phyloP scores from a whole-genome alignment of 208 protist species.

The Leishmania braziliensis region DNA sequence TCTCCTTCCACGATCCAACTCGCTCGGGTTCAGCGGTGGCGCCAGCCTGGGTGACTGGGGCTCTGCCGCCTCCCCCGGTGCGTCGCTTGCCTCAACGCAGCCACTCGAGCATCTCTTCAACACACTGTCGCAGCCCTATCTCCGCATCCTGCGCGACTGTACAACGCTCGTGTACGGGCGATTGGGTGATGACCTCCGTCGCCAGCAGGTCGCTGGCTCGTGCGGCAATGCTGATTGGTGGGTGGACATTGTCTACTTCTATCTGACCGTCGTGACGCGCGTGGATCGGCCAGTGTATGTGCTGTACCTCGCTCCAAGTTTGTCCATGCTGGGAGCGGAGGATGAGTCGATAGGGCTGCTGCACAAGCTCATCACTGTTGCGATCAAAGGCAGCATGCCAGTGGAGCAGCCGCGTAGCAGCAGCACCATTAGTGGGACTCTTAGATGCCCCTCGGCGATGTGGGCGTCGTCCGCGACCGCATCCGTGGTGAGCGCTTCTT shows the following conservation, averaged over 20 bases:
- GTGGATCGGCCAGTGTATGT: conserved; percentile 62
- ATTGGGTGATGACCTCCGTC: conserved; percentile 59
- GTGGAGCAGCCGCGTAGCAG: conserved; percentile 42
- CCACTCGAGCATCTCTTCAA: conserved; percentile 22
- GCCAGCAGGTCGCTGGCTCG: conserved; percentile 58
- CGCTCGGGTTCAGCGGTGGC: neutral
- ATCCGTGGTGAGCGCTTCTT: neutral
- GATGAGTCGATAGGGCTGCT: conserved; percentile 71
- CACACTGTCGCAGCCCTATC: conserved; percentile 38
- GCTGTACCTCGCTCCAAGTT: conserved; percentile 68
- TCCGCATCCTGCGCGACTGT: conserved; percentile 58
- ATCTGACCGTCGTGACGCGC: conserved; percentile 47
- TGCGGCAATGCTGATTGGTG: conserved; percentile 83
- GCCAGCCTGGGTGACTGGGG: neutral
- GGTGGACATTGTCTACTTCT: conserved; percentile 62
- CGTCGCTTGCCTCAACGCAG: neutral
- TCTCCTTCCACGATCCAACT: neutral
- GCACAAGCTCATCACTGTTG: conserved; percentile 72
- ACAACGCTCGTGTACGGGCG: conserved; percentile 56
- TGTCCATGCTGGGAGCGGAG: conserved; percentile 56
- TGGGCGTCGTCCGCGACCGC: conserved; percentile 1
- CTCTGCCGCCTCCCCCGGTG: neutral
- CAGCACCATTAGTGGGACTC: neutral
- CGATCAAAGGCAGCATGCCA: conserved; percentile 68
- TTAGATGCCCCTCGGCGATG: neutral